Conservation (phyloP, 2,329 filamentous ascomycete species). For the Alternaria solani region DNA sequence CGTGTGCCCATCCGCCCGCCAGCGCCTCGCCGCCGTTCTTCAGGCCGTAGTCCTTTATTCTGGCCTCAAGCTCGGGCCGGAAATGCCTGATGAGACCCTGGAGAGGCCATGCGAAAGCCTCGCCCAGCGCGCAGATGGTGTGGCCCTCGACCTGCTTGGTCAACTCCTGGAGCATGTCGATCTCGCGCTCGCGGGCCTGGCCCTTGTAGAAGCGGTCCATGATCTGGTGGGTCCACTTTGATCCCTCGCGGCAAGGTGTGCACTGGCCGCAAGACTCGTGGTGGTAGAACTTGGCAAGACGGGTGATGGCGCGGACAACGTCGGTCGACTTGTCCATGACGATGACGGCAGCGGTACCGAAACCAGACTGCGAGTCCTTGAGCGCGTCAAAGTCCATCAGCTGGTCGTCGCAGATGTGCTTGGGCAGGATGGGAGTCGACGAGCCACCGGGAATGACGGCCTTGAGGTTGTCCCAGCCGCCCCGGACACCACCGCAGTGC, state of each 20-base stretch:
- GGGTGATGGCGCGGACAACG: conserved; percentile 90
- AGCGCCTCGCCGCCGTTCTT: conserved; percentile 76
- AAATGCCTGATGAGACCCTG: conserved; percentile 99
- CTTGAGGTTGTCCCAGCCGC: conserved; percentile 97
- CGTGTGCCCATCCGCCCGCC: conserved; percentile 87
- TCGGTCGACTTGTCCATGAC: conserved; percentile 99
- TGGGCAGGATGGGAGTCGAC: conserved; percentile 94
- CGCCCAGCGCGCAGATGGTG: conserved; percentile 96
- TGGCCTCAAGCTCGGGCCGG: conserved; percentile 90
- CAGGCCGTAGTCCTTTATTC: conserved; percentile 81
- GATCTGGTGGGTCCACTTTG: conserved; percentile 99
- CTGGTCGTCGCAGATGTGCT: conserved; percentile 88
- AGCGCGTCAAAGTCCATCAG: conserved; percentile 99
- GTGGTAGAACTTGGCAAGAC: conserved; percentile 95
- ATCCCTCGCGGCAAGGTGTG: conserved; percentile 98
- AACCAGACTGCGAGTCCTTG: conserved; percentile 96
- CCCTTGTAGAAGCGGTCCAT: conserved; percentile 97
- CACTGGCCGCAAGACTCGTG: conserved; percentile 99
- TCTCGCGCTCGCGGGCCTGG: conserved; percentile 86
- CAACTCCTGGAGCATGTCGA: conserved; percentile 98
- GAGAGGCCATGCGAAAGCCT: conserved; percentile 98
- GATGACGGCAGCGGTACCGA: conserved; percentile 96
- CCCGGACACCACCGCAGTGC: conserved; percentile 95
- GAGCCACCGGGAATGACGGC: conserved; percentile 96
- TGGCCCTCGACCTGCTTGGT: conserved; percentile 99